A percentile compares a stretch with the other conserved stretches of the same genome.
phyloP scores from a whole-genome alignment of 1,284 basidiomycete genomes.

The Fomitopsis betulina region DNA sequence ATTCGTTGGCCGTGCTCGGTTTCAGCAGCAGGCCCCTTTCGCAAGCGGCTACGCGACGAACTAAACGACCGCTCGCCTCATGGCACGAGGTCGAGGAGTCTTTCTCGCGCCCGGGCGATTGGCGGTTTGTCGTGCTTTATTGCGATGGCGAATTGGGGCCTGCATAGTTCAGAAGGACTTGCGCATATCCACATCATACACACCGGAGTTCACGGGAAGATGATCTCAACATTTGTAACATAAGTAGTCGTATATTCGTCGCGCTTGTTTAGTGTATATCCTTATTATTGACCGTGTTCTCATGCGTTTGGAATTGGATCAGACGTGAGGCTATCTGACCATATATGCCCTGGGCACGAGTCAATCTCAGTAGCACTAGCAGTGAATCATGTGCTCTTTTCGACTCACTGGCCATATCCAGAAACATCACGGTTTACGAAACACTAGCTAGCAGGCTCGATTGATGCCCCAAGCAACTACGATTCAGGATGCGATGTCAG shows the following conservation, averaged over 20 bases:
- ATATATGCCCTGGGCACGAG: neutral
- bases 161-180: neutral
- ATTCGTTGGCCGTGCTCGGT: neutral
- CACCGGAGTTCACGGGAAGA: neutral
- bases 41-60: neutral
- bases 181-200: neutral
- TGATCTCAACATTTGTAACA: neutral
- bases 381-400: neutral
- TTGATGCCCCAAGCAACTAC: neutral
- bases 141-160: slow-evolving; percentile 2
- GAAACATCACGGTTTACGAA: too few relatives aligned
- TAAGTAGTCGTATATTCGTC: neutral
- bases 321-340: neutral
- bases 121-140: slow-evolving; percentile 4
- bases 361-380: neutral
- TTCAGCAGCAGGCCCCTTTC: neutral
- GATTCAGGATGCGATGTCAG: neutral
- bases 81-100: neutral
- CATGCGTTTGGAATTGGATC: neutral
- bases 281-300: neutral
- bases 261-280: neutral
- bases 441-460: neutral
- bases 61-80: neutral
- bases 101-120: neutral
- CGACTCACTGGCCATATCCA: too few relatives aligned